phyloP scores from a whole-genome alignment of 1,284 basidiomycete genomes.

The Fomitopsis palustris region DNA sequence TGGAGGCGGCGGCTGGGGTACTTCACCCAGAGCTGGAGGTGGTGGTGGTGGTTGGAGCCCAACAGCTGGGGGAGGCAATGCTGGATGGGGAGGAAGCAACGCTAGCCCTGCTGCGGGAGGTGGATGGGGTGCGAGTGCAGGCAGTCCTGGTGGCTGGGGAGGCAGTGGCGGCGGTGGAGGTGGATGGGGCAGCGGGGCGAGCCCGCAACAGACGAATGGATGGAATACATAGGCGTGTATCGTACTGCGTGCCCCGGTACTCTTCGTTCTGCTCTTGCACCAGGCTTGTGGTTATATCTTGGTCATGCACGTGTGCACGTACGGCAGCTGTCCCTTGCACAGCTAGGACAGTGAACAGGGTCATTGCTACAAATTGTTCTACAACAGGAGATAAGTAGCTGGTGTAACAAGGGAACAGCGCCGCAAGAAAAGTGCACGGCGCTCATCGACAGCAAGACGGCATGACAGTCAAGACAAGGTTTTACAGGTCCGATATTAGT shows the following conservation, averaged over 20 bases:
- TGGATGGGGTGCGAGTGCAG: not conserved
- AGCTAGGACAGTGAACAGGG: not conserved
- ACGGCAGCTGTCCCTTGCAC: too few relatives aligned
- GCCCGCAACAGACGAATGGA: conserved; percentile 5
- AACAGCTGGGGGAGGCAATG: not conserved
- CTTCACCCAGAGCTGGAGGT: conserved; percentile 17
- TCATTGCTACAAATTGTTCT: not conserved
- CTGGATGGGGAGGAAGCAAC: not conserved
- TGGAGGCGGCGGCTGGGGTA: conserved; percentile 35
- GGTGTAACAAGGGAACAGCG: not conserved
- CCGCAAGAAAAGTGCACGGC: not conserved
- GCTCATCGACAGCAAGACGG: not conserved
- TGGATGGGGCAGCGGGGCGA: conserved; percentile 1
- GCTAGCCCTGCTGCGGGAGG: not conserved
- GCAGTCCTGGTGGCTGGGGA: not conserved
- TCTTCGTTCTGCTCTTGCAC: not conserved
- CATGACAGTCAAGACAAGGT: not conserved
- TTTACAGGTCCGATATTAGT: not conserved
- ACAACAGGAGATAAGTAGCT: not conserved
- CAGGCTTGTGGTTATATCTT: not conserved
- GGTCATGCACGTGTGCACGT: too few relatives aligned
- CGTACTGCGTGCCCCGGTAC: not conserved
- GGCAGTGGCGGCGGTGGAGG: not conserved
- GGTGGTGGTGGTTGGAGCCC: not conserved
- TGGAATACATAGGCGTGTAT: conserved; percentile 4